Evolutionary conservation across 1,284 basidiomycete species (phyloP), one percentile per base, ranked within the genome.

Genomic region (Sanghuangporus baumii): DNA sequence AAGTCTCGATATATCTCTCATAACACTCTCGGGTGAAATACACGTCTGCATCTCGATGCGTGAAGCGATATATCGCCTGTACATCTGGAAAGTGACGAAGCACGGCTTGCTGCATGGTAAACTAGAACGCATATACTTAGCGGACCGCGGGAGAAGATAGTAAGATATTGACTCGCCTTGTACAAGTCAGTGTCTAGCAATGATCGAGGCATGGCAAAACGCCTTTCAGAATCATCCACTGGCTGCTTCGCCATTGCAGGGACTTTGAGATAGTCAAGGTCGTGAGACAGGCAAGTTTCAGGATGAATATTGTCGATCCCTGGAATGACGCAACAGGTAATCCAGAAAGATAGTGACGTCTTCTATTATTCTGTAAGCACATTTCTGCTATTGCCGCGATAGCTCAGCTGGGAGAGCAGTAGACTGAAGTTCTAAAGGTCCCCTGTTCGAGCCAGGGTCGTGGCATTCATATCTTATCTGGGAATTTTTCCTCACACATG

Each of bases 71-170:
- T 1, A 83, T 83, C 9, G 86, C 87, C 16, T 81, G 70, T 0
- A 85, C 81, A 59, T 85, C 74, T 2, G 90, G 89, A 69, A 94
- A 97, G 69, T 91, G 86, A n/a, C 84, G 81, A 61, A 90, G 72
- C 11, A 98, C 88, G 0, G 94, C 95, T 75, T 97, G 93, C 76
- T 98, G 96, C 96, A 98, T 99, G 0, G 96, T 95, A 58, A 98
- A 80, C 93, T 97, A 71, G 60, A 38, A 58, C 18, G 52, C 41
- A 55, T 61, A 55, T 23, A 43, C 52, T 58, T 47, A 62, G 56
- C 52, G 55, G 65, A 57, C 57, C 46, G 56, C 40, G 37, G 37
- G 55, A 38, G 47, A 23, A 52, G 34, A 43, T 12, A 5, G 14
- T 47, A 34, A 57, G 34, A 59, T 64, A 8, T 50, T 26, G 58